Conservation (phyloP, 164 flowering plant genomes). For the Umbellularia californica region DNA sequence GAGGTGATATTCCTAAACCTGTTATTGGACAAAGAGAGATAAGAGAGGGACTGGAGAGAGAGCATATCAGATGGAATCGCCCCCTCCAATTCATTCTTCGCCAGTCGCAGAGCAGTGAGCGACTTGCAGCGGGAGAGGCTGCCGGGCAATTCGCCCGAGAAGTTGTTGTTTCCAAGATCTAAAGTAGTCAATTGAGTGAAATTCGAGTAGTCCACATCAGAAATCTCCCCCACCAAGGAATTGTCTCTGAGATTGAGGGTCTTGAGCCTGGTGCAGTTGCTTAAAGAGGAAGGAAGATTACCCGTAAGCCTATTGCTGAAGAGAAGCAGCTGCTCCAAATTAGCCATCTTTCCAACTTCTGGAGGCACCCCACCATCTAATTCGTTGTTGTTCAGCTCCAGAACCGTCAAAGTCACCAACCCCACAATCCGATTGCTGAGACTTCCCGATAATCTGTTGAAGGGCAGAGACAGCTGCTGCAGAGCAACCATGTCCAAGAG, state of each 20-base stretch:
- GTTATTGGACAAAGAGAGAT: slow-evolving; percentile 49
- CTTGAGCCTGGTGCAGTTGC: slow-evolving; percentile 35
- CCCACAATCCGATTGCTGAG: slow-evolving; percentile 9
- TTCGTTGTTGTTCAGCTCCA: slow-evolving; percentile 41
- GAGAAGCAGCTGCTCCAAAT: slow-evolving; percentile 36
- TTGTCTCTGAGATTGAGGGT: slow-evolving; percentile 40
- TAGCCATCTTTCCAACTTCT: slow-evolving; percentile 39
- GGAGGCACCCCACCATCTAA: slow-evolving; percentile 37
- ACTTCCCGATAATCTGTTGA: slow-evolving; percentile 36
- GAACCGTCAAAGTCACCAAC: slow-evolving; percentile 28
- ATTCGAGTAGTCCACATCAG: slow-evolving; percentile 22
- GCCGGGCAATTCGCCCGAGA: slow-evolving; percentile 40
- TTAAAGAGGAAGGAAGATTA: slow-evolving; percentile 43
- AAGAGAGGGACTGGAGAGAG: slow-evolving; percentile 41
- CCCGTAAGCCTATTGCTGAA: slow-evolving; percentile 44
- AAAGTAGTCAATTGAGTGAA: slow-evolving; percentile 12
- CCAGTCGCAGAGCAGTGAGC: slow-evolving; percentile 45
- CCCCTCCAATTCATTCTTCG: slow-evolving; percentile 40
- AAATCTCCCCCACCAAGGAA: slow-evolving; percentile 14
- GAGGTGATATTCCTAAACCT: slow-evolving; percentile 36
- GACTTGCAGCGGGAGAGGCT: slow-evolving; percentile 48
- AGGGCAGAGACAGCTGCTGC: slow-evolving; percentile 37
- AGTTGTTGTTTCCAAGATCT: slow-evolving; percentile 43
- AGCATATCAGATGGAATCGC: slow-evolving; percentile 36
- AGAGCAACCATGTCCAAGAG: slow-evolving; percentile 29